Conservation (phyloP, 2,329 filamentous ascomycete species). For the Fusarium algeriense region DNA sequence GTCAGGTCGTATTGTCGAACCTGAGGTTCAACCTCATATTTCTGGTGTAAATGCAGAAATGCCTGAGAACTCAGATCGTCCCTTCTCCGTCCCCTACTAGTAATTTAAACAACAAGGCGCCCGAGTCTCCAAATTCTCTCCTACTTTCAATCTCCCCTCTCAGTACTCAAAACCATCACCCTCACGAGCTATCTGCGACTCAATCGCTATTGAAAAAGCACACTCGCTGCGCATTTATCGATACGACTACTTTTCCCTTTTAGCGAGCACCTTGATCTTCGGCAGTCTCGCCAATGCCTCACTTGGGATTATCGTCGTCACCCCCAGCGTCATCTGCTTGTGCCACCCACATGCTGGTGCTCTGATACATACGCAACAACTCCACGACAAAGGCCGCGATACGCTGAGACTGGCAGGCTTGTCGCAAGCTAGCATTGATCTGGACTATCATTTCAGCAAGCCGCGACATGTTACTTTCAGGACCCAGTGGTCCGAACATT, state of each 20-base stretch:
- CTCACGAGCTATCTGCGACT: not conserved
- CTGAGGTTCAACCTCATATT: constrained; percentile 48
- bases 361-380: constrained; percentile 28
- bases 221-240: not conserved
- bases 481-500: constrained; percentile 1
- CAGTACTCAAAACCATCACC: constrained; percentile 1
- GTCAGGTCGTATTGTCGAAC: constrained; percentile 34
- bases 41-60: constrained; percentile 50
- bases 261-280: constrained; percentile 9
- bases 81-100: constrained; percentile 1
- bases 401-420: constrained; percentile 4
- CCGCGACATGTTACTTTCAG: not conserved
- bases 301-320: constrained; percentile 29
- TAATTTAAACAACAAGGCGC: constrained; percentile 33
- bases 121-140: constrained; percentile 34
- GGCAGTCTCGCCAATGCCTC: constrained; percentile 29
- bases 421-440: constrained; percentile 3
- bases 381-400: not conserved
- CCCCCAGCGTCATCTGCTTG: constrained; percentile 38
- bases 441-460: not conserved
- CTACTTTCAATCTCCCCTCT: constrained; percentile 23
- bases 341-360: constrained; percentile 31
- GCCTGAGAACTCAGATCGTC: constrained; percentile 39
- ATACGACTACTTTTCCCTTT: not conserved
- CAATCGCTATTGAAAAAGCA: constrained; percentile 3